A percentile compares a stretch with the other conserved stretches of the same genome.
Evolutionary conservation across 1,139 yeast genomes (phyloP).

Genomic region (Wickerhamomyces sp.): DNA sequence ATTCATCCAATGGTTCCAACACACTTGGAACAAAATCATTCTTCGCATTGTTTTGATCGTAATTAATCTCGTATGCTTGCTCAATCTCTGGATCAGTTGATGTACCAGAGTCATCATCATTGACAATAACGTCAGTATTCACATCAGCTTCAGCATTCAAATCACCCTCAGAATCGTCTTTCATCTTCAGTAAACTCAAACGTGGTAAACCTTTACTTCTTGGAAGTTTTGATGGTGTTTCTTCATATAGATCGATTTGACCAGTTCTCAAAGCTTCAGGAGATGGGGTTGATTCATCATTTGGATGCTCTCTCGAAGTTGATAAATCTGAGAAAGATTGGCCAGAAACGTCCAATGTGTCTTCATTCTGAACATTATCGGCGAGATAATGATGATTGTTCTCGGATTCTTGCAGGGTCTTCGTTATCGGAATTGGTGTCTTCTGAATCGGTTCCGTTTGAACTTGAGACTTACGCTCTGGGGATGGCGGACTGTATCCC

Average conservation of each 20-base stretch:
- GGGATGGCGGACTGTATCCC: too few relatives aligned
- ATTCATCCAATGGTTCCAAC: constrained; percentile 9
- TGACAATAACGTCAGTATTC: constrained; percentile 2
- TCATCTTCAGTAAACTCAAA: constrained; percentile 18
- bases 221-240: constrained; percentile 20
- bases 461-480: too few relatives aligned
- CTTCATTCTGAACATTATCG: constrained; percentile 8
- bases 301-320: constrained; percentile 5
- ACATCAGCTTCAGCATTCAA: constrained; percentile 1
- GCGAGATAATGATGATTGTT: constrained; percentile 19
- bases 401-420: too few relatives aligned
- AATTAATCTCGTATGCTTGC: neutral
- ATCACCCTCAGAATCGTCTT: constrained; percentile 17
- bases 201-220: constrained; percentile 22
- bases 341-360: constrained; percentile 3
- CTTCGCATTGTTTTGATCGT: neutral
- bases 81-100: neutral
- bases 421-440: too few relatives aligned
- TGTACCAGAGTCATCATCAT: neutral
- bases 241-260: neutral
- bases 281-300: constrained; percentile 13
- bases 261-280: constrained; percentile 1
- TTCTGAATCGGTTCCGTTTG: too few relatives aligned
- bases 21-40: constrained; percentile 6
- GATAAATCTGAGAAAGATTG: constrained; percentile 3